phyloP scores from a whole-genome alignment of 306 rosid species.

The Prunus davidiana region DNA sequence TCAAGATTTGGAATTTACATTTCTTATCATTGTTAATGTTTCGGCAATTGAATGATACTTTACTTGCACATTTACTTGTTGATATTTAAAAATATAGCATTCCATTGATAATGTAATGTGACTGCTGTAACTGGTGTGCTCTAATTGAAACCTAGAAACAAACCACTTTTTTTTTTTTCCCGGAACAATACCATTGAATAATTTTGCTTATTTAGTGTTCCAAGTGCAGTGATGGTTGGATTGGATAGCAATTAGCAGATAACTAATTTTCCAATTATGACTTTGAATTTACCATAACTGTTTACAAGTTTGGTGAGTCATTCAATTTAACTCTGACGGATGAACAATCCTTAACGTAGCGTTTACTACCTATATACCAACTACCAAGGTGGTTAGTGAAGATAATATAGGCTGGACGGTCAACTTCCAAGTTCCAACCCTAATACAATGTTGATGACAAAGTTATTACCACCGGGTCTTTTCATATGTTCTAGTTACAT shows the following conservation, averaged over 20 bases:
- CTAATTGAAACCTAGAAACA: background rate
- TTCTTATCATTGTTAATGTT: background rate
- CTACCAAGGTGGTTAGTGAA: background rate
- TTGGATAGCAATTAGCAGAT: background rate
- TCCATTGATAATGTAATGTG: background rate
- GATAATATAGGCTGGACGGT: background rate
- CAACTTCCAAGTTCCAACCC: background rate
- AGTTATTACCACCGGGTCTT: background rate
- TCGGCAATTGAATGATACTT: background rate
- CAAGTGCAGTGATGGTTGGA: background rate
- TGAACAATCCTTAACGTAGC: background rate
- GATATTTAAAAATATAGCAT: background rate
- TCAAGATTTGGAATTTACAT: background rate
- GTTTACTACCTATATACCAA: background rate
- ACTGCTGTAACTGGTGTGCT: background rate
- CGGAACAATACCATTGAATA: background rate
- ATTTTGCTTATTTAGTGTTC: background rate
- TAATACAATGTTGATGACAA: background rate
- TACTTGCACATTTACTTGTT: background rate
- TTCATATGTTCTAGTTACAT: background rate
- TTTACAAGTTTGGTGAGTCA: background rate
- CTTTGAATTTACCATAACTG: background rate
- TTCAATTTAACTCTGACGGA: background rate
- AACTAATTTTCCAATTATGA: background rate
- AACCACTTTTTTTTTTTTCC: background rate